A percentile compares a stretch with the other conserved stretches of the same genome.
Conservation (phyloP, 1,284 basidiomycete genomes). For the Megacollybia platyphylla region DNA sequence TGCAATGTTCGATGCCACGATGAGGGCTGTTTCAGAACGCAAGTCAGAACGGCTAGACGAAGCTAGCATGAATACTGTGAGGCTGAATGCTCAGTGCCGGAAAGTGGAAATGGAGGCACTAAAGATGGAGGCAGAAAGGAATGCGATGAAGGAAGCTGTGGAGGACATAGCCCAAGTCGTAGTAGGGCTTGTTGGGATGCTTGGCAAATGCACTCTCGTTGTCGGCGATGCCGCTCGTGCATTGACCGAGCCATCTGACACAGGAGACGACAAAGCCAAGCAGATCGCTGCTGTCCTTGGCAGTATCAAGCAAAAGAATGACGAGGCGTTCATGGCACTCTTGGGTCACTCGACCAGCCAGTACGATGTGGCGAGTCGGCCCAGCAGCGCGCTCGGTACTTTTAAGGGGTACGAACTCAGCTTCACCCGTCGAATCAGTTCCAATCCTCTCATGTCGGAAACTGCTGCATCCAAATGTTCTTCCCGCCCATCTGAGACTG, state of each 20-base stretch:
- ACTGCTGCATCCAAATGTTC: slow-evolving; percentile 18
- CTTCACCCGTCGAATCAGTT: slow-evolving; percentile 29
- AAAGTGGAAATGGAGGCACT: slow-evolving; percentile 64
- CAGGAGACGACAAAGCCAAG: slow-evolving; percentile 25
- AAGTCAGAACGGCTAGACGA: slow-evolving; percentile 73
- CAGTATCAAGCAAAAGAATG: slow-evolving; percentile 52
- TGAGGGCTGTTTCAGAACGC: slow-evolving; percentile 71
- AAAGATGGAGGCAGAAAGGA: slow-evolving; percentile 59
- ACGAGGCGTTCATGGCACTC: slow-evolving; percentile 48
- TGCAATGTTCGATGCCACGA: slow-evolving; percentile 73
- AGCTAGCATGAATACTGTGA: slow-evolving; percentile 58
- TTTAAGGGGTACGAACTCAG: slow-evolving; percentile 30
- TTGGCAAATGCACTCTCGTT: slow-evolving; percentile 70
- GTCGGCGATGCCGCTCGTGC: slow-evolving; percentile 52
- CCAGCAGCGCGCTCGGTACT: slow-evolving; percentile 25
- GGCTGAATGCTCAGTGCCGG: slow-evolving; percentile 54
- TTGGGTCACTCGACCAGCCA: slow-evolving; percentile 55
- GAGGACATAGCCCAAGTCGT: slow-evolving; percentile 55
- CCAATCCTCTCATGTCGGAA: slow-evolving; percentile 32
- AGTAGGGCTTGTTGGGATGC: slow-evolving; percentile 61
- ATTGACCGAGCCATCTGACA: slow-evolving; percentile 34
- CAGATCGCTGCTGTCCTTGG: slow-evolving; percentile 37
- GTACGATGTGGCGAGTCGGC: slow-evolving; percentile 17
- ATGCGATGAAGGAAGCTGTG: slow-evolving; percentile 54
- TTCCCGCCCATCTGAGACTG: slow-evolving; percentile 37